Percentiles rank a stretch among this genome's conserved stretches.
phyloP scores from a whole-genome alignment of 2,329 filamentous ascomycete genomes.

The Fusarium robinianum region DNA sequence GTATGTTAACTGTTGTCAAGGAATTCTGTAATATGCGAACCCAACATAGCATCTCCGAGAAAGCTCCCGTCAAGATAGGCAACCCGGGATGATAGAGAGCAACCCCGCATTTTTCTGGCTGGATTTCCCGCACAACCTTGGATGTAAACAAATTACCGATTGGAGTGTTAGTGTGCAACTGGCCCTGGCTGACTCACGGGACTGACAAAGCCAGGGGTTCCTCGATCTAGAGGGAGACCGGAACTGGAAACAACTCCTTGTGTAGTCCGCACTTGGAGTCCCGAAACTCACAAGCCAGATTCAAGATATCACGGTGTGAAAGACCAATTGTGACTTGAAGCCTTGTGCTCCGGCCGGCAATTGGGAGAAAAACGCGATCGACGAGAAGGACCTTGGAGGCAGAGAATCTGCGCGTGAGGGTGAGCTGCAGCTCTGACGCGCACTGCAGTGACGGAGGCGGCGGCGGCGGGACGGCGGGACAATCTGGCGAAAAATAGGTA shows the following conservation, averaged over 20 bases:
- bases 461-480: too few species aligned
- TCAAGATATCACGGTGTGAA: too few species aligned
- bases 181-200: conserved; percentile 18
- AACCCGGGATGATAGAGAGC: conserved; percentile 20
- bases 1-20: too few species aligned
- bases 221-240: too few species aligned
- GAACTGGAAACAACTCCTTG: too few species aligned
- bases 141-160: conserved; percentile 11
- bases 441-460: too few species aligned
- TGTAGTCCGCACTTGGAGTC: too few species aligned
- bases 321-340: too few species aligned
- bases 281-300: too few species aligned
- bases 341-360: too few species aligned
- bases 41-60: conserved; percentile 1
- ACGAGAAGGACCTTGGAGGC: conserved; percentile 6
- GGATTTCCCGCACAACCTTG: conserved; percentile 2
- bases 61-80: conserved; percentile 12
- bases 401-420: background rate
- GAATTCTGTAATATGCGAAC: too few species aligned
- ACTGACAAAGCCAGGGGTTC: conserved; percentile 24
- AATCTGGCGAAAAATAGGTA: too few species aligned
- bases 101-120: conserved; percentile 19
- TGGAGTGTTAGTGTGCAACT: conserved; percentile 10
- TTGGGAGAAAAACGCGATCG: background rate
- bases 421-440: background rate